phyloP scores from a whole-genome alignment of 1,139 yeast genomes.

The Geotrichum phurueaensis region DNA sequence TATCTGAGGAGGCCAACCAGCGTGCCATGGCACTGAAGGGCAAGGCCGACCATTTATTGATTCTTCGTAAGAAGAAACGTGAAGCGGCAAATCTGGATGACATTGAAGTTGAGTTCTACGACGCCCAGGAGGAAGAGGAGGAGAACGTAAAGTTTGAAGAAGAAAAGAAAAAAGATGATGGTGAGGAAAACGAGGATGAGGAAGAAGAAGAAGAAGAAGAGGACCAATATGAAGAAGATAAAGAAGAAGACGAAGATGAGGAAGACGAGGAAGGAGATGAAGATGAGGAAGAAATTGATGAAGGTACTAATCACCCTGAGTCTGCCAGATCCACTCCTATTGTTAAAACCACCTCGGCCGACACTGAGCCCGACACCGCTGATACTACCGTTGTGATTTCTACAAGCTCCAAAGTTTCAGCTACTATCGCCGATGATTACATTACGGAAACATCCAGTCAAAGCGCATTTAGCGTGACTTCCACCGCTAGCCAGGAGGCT shows the following conservation, averaged over 20 bases:
- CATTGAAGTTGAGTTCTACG: background rate
- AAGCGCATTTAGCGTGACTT: background rate
- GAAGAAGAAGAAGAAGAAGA: background rate
- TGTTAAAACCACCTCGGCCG: background rate
- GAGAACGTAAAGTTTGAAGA: slow-evolving; percentile 19
- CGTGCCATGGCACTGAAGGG: slow-evolving; percentile 49
- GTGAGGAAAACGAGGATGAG: slow-evolving; percentile 19
- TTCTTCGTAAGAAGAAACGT: slow-evolving; percentile 41
- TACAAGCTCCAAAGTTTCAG: background rate
- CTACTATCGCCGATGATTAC: background rate
- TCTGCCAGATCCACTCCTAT: background rate
- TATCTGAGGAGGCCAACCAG: slow-evolving; percentile 63
- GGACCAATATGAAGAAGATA: background rate
- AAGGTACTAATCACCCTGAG: background rate
- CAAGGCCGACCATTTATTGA: slow-evolving; percentile 75
- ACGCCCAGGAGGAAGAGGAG: background rate
- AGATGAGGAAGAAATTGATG: background rate
- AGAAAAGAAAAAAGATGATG: slow-evolving; percentile 16
- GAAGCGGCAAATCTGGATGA: slow-evolving; percentile 5
- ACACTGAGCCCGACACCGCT: background rate
- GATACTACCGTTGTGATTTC: background rate
- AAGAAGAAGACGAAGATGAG: background rate
- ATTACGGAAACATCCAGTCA: background rate
- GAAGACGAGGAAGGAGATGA: background rate
- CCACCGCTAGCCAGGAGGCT: background rate